These are phyloP conservation scores for Thalassiosira mediterranea DNA, from an alignment of 352 stramenopile genomes.

Conservation along the genomic window DNA sequence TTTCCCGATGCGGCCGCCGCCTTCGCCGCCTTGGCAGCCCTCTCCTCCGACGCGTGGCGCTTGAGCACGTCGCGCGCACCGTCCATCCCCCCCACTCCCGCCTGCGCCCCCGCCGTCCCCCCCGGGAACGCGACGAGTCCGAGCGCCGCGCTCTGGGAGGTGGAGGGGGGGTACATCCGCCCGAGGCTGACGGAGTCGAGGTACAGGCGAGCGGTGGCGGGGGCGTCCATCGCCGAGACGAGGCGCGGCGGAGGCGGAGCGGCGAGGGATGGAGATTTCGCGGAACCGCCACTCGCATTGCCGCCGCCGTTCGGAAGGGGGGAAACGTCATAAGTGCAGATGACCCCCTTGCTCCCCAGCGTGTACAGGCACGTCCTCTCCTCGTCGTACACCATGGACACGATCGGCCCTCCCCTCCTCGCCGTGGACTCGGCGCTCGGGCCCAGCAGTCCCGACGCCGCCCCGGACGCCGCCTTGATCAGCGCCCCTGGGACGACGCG, in stretches of 20 bases:
- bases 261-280: conserved; percentile 1
- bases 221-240: conserved; percentile 59
- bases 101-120: conserved; percentile 59
- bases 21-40: conserved; percentile 17
- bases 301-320: background rate
- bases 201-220: conserved; percentile 67
- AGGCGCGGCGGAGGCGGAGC: conserved; percentile 35
- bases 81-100: conserved; percentile 81
- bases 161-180: conserved; percentile 64
- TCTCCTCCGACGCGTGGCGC: conserved; percentile 53
- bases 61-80: conserved; percentile 76
- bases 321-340: conserved; percentile 76
- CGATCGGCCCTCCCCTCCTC: conserved; percentile 86
- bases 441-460: conserved; percentile 85
- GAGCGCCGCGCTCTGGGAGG: conserved; percentile 46
- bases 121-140: conserved; percentile 68
- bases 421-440: conserved; percentile 69
- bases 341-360: conserved; percentile 78
- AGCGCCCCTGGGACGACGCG: conserved; percentile 73
- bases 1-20: conserved; percentile 1
- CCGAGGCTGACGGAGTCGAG: conserved; percentile 70
- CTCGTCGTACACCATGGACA: conserved; percentile 89
- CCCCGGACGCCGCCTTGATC: conserved; percentile 80
- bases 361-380: conserved; percentile 91
- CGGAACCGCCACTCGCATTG: background rate